Conservation (phyloP, 2,329 filamentous ascomycete species). For the Proliferodiscus dingleyae region DNA sequence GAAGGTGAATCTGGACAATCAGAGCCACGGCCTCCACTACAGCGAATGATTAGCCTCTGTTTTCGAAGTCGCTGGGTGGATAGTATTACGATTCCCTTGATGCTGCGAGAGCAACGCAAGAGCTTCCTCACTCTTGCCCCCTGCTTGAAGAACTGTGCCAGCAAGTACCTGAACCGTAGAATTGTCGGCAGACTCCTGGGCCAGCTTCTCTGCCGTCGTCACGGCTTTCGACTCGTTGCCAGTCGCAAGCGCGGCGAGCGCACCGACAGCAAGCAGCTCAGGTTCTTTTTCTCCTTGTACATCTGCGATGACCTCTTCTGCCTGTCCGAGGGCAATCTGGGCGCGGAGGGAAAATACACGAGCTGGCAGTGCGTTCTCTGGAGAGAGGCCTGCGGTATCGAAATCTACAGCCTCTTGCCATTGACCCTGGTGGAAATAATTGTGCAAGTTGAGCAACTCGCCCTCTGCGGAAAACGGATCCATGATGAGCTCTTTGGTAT, state of each 20-base stretch:
- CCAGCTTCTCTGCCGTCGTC: constrained; percentile 60
- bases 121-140: constrained; percentile 80
- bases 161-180: constrained; percentile 73
- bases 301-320: constrained; percentile 65
- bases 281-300: constrained; percentile 61
- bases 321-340: constrained; percentile 75
- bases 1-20: constrained; percentile 86
- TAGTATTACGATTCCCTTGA: constrained; percentile 70
- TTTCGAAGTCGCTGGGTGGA: background rate
- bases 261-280: constrained; percentile 71
- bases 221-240: constrained; percentile 61
- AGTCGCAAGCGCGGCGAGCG: constrained; percentile 62
- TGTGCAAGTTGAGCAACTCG: constrained; percentile 68
- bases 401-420: constrained; percentile 84
- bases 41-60: constrained; percentile 21
- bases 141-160: constrained; percentile 76
- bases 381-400: constrained; percentile 72
- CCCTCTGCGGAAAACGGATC: constrained; percentile 67
- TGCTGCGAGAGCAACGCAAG: constrained; percentile 75
- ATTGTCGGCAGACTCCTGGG: constrained; percentile 65
- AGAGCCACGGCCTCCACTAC: constrained; percentile 72
- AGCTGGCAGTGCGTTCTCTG: constrained; percentile 71
- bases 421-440: constrained; percentile 72
- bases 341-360: constrained; percentile 76
- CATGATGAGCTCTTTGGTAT: constrained; percentile 41